Evolutionary conservation across 2,329 filamentous ascomycete genomes (phyloP).

Genomic region (Cladobotryum protrusum): DNA sequence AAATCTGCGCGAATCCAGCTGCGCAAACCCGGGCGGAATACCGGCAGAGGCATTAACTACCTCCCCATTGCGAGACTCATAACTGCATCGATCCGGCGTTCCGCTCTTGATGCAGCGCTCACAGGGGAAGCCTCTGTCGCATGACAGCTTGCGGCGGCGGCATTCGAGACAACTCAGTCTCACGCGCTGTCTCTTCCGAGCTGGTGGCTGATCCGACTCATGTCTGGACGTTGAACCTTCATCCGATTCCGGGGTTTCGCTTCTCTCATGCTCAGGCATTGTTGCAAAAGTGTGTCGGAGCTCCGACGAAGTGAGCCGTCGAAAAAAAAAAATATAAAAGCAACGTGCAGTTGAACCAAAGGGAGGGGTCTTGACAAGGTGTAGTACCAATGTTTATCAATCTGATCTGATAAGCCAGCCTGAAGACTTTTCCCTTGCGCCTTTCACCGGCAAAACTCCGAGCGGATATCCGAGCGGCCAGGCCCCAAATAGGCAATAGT

Average conservation of each 20-base stretch:
- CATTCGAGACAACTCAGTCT: slow-evolving; percentile 56
- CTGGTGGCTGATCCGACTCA: slow-evolving; percentile 29
- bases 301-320: slow-evolving; percentile 25
- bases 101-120: slow-evolving; percentile 57
- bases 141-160: slow-evolving; percentile 54
- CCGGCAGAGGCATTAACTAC: slow-evolving; percentile 43
- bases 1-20: slow-evolving; percentile 35
- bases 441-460: neutral
- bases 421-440: slow-evolving; percentile 10
- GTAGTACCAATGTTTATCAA: slow-evolving; percentile 32
- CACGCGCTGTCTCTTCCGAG: slow-evolving; percentile 54
- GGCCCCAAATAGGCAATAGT: neutral
- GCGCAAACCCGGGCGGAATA: slow-evolving; percentile 36
- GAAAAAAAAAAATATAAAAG: slow-evolving; percentile 10
- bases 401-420: slow-evolving; percentile 33
- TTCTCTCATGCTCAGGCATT: slow-evolving; percentile 26
- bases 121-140: slow-evolving; percentile 55
- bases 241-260: slow-evolving; percentile 35
- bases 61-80: slow-evolving; percentile 50
- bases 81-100: slow-evolving; percentile 53
- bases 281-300: slow-evolving; percentile 24
- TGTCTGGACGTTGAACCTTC: slow-evolving; percentile 20
- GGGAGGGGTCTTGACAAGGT: slow-evolving; percentile 21
- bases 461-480: slow-evolving; percentile 6
- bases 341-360: slow-evolving; percentile 7